Evolutionary conservation across 1,284 basidiomycete species (phyloP).

Genomic region (Leccinum proximum): DNA sequence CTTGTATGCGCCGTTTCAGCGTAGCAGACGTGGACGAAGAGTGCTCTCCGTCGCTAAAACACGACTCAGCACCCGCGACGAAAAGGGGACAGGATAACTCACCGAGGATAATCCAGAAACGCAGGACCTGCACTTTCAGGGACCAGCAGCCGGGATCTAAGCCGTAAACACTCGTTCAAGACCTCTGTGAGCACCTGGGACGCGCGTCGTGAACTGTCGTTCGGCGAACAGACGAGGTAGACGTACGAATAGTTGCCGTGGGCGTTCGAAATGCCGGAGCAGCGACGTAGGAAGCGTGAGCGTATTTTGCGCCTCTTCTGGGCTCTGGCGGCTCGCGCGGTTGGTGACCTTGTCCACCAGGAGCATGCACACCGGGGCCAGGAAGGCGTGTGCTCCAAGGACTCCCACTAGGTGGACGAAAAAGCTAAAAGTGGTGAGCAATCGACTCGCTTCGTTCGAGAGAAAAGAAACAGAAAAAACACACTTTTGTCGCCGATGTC

Average conservation of each 20-base stretch:
- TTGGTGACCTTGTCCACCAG: slow-evolving; percentile 79
- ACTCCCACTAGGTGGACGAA: slow-evolving; percentile 90
- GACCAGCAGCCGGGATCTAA: slow-evolving; percentile 45
- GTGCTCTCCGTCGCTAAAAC: slow-evolving; percentile 52
- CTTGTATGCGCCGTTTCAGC: slow-evolving; percentile 58
- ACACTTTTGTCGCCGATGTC: slow-evolving; percentile 82
- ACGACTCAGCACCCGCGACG: slow-evolving; percentile 3
- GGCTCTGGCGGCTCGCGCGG: slow-evolving; percentile 64
- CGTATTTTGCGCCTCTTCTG: slow-evolving; percentile 55
- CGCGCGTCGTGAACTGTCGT: slow-evolving; percentile 16
- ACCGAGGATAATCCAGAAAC: slow-evolving; percentile 56
- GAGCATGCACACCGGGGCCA: slow-evolving; percentile 84
- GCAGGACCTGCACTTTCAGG: slow-evolving; percentile 40
- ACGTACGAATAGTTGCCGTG: slow-evolving; percentile 53
- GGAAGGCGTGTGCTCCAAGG: slow-evolving; percentile 79
- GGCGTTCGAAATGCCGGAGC: slow-evolving; percentile 53
- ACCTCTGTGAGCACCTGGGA: slow-evolving; percentile 63
- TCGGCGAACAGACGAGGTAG: not conserved
- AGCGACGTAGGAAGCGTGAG: slow-evolving; percentile 68
- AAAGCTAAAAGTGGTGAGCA: slow-evolving; percentile 52
- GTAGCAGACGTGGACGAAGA: slow-evolving; percentile 39
- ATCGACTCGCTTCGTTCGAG: slow-evolving; percentile 3
- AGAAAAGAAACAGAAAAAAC: slow-evolving; percentile 17
- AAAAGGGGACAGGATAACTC: slow-evolving; percentile 8
- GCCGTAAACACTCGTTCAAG: slow-evolving; percentile 61